Evolutionary conservation across 805 yeast species (phyloP), one percentile per base, ranked within the genome.

Genomic region (Yamadazyma paraphyllophila): DNA sequence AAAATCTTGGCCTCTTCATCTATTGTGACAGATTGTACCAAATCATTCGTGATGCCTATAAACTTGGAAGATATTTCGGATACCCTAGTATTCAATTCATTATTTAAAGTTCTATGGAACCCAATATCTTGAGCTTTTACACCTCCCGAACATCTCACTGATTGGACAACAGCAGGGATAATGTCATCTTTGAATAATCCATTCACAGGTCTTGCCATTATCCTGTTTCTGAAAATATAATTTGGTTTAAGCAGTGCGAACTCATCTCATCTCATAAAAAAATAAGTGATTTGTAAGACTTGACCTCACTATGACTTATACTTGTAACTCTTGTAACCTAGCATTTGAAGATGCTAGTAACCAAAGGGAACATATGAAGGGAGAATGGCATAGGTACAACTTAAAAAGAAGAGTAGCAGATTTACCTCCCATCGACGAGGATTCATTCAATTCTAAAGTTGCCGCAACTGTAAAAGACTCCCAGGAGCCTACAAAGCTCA

Each of bases 311-410:
- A 59, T 49, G 55, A 46, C 43, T 44, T 63, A 53, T 41, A 89
- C 97, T 10, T 94, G 99, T 67, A 88, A 91, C 60, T 85, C 96
- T 15, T 94, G 99, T 66, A 82, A 81, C 17, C 80, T 89, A 52
- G 82, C 83, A 38, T 94, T 94, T 60, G 80, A 83, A 36, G 74
- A 83, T 31, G 84, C 96, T n/a, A 94, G 84, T 51, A 73, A 83
- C 47, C 99, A 94, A 68, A 76, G 98, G 51, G 77, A 77, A 52
- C 99, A 94, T 63, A 94, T 94, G 99, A 89, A 88, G 62, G 83
- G 96, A 2, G 99, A 94, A 46, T 94, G 99, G 99, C 99, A 94
- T 62, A 78, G 99, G 51, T 94, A 94, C 66, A 94, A 94, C 60
- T 76, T 94, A 59, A 94, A 94, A 62, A 81, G 99, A 68, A 79